A percentile compares a stretch with the other conserved stretches of the same genome.
Evolutionary conservation across 164 flowering plant species (phyloP).

Genomic region (Warburgia ugandensis): DNA sequence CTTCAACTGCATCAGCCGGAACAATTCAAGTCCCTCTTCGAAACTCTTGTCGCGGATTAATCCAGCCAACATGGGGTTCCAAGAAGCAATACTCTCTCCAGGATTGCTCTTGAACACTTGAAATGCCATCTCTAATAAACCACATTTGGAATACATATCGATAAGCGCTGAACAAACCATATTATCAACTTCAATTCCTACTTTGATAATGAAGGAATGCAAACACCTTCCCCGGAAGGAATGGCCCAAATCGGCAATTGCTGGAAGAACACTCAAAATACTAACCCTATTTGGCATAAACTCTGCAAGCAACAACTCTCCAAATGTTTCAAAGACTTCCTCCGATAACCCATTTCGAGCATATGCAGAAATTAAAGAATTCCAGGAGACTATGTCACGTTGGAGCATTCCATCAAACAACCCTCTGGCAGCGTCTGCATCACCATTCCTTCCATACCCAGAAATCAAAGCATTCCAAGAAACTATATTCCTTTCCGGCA

Average conservation of each 20-base stretch:
- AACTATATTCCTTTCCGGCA: slow-evolving; percentile 10
- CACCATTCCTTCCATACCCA: slow-evolving; percentile 13
- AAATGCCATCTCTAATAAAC: slow-evolving; percentile 13
- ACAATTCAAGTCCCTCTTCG: slow-evolving; percentile 14
- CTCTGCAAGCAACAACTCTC: slow-evolving; percentile 1
- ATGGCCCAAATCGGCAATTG: slow-evolving; percentile 10
- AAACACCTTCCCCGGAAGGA: slow-evolving; percentile 8
- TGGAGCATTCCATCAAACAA: slow-evolving; percentile 9
- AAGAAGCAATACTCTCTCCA: slow-evolving; percentile 11
- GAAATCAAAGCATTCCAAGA: too few relatives aligned
- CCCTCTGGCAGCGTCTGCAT: slow-evolving; percentile 4
- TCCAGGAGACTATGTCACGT: slow-evolving; percentile 16
- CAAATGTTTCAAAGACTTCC: slow-evolving; percentile 7
- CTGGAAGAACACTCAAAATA: slow-evolving; percentile 13
- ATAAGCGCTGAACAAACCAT: slow-evolving; percentile 14
- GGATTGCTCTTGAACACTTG: slow-evolving; percentile 7
- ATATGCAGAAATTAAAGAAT: slow-evolving; percentile 12
- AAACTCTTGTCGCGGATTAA: slow-evolving; percentile 6
- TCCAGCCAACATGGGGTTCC: slow-evolving; percentile 18
- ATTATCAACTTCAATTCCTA: slow-evolving; percentile 12
- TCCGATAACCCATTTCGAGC: slow-evolving; percentile 7
- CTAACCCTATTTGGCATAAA: slow-evolving; percentile 6
- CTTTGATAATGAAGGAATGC: slow-evolving; percentile 7
- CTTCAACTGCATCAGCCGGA: slow-evolving; percentile 11
- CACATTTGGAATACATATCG: slow-evolving; percentile 16